Evolutionary conservation across 805 yeast species (phyloP), one percentile per base, ranked within the genome.

Genomic region (Yarrowia osloensis): DNA sequence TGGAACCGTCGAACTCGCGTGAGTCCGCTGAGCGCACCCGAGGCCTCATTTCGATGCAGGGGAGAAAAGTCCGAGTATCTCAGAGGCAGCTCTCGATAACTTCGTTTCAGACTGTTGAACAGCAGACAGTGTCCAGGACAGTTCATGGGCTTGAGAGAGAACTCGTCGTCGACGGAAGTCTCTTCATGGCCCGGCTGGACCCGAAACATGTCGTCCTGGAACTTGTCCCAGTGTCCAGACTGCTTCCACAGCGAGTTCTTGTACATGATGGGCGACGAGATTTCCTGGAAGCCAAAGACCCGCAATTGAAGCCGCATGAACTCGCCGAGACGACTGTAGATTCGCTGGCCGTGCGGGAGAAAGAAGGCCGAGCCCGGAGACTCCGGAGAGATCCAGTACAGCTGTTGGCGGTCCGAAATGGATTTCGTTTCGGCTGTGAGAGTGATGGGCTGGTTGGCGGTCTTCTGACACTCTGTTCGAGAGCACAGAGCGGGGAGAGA

Each of bases 161-260:
- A 94, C 59, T 80, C 75, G 35, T 76, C 78, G 17, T 78, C 81
- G 55, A 83, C 84, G 46, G 79, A 78, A 15, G 72, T 77, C 6
- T 75, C 68, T 47, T 79, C 73, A 13, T 57, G 49, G 2, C 63
- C 63, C 0, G 63, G 63, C 21, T 72, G 74, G 7, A 49, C 70
- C 72, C 85, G 83, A 75, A 93, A 94, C 99, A 94, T 94, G 76
- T 94, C 98, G 42, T 90, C 94, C 71, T 90, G 85, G 75, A 95
- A 94, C 74, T 94, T 93, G 13, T 88, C 90, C 98, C 98, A 94
- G 78, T 95, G 99, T 0, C 98, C 98, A 12, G 96, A 89, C 62
- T 83, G 85, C 76, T 92, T 89, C 97, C 98, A 95, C 19, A 95
- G 79, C 40, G 86, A 84, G 68, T 87, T 87, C 72, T 88, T 89